phyloP scores from a whole-genome alignment of 108 stramenopile species.

The Craspedostauros australis region DNA sequence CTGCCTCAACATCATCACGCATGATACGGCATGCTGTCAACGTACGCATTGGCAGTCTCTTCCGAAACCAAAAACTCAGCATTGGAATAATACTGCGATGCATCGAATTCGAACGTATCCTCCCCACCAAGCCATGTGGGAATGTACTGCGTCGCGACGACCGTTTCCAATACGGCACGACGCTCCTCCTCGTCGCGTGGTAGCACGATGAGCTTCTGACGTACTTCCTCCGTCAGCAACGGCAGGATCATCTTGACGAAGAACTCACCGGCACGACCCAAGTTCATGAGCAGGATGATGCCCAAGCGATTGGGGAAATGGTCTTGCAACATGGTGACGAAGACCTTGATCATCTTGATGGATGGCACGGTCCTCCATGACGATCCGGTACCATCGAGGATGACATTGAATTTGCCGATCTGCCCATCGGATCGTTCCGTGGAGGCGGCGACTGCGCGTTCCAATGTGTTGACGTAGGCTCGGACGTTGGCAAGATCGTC shows the following conservation, averaged over 20 bases:
- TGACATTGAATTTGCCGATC: constrained; percentile 63
- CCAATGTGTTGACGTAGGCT: constrained; percentile 41
- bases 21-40: constrained; percentile 61
- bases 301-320: constrained; percentile 72
- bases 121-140: constrained; percentile 59
- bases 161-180: constrained; percentile 34
- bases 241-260: constrained; percentile 52
- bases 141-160: constrained; percentile 49
- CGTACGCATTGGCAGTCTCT: constrained; percentile 38
- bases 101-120: constrained; percentile 49
- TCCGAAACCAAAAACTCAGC: constrained; percentile 30
- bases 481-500: constrained; percentile 38
- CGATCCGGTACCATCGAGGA: constrained; percentile 49
- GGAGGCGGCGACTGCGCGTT: constrained; percentile 49
- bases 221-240: constrained; percentile 61
- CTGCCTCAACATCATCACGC: constrained; percentile 30
- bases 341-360: constrained; percentile 33
- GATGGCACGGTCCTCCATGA: constrained; percentile 32
- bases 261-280: constrained; percentile 45
- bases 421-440: constrained; percentile 35
- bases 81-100: constrained; percentile 39
- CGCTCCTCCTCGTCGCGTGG: constrained; percentile 33
- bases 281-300: constrained; percentile 46
- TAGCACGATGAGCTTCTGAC: constrained; percentile 60
- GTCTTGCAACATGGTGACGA: constrained; percentile 64